Evolutionary conservation across 2,329 filamentous ascomycete genomes (phyloP).

Genomic region (Coleophoma crateriformis): DNA sequence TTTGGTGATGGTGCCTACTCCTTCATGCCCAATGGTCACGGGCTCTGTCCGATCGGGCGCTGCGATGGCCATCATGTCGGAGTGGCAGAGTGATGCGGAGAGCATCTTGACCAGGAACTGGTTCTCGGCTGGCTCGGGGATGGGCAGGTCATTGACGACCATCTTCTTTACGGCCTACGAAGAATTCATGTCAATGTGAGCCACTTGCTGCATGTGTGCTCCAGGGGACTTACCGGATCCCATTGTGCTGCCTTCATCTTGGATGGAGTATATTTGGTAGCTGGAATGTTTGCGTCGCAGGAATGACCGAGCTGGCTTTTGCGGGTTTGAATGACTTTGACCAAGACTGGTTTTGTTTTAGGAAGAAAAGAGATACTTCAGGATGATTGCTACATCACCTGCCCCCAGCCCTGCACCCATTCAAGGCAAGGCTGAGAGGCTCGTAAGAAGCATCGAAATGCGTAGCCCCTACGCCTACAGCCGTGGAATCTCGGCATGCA

Average conservation of each 20-base stretch:
- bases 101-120: conserved; percentile 29
- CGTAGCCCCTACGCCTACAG: too few relatives aligned
- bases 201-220: not conserved
- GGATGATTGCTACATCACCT: too few relatives aligned
- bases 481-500: too few relatives aligned
- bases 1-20: conserved; percentile 35
- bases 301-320: too few relatives aligned
- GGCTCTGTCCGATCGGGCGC: conserved; percentile 7
- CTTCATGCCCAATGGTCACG: conserved; percentile 38
- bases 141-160: conserved; percentile 3
- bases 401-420: too few relatives aligned
- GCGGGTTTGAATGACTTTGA: not conserved
- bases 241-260: conserved; percentile 11
- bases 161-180: conserved; percentile 2
- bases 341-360: not conserved
- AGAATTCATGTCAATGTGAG: not conserved
- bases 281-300: too few relatives aligned
- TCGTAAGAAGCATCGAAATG: too few relatives aligned
- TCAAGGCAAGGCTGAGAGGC: too few relatives aligned
- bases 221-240: conserved; percentile 6
- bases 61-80: conserved; percentile 20
- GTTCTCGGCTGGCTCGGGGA: conserved; percentile 3
- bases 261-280: not conserved
- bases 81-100: conserved; percentile 30
- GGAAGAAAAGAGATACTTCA: too few relatives aligned